Percentiles rank a stretch among this genome's conserved stretches.
phyloP scores from a whole-genome alignment of 2,329 filamentous ascomycete species.

The Pyricularia pennisetigena region DNA sequence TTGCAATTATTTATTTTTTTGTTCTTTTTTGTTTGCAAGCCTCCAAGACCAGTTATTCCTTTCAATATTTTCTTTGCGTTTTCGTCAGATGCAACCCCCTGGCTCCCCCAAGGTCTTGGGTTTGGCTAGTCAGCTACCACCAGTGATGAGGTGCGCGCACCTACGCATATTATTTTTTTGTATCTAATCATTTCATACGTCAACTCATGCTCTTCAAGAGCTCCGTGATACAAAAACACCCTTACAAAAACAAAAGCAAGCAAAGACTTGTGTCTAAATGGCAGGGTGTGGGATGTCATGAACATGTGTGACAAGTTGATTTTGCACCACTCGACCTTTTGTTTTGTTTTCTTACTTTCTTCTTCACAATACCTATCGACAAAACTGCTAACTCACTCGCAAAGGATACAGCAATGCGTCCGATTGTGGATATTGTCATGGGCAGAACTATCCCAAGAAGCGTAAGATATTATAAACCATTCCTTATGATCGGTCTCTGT shows the following conservation, averaged over 20 bases:
- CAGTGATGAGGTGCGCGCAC: background rate
- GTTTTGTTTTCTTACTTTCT: background rate
- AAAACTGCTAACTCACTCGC: background rate
- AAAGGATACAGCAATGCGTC: slow-evolving; percentile 42
- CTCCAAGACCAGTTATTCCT: background rate
- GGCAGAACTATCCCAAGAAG: slow-evolving; percentile 37
- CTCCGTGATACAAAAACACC: background rate
- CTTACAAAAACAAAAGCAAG: background rate
- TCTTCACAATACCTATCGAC: background rate
- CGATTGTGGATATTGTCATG: slow-evolving; percentile 43
- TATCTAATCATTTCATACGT: background rate
- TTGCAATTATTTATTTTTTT: too few species aligned
- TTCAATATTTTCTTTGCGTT: background rate
- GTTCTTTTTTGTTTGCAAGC: too few species aligned
- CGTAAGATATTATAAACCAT: slow-evolving; percentile 19
- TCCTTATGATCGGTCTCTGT: background rate
- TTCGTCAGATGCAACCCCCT: background rate
- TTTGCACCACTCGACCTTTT: background rate
- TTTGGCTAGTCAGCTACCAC: background rate
- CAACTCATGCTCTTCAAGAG: background rate
- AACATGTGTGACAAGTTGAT: background rate
- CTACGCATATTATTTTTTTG: background rate
- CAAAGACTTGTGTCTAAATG: background rate
- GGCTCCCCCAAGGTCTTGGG: background rate
- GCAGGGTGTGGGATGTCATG: background rate